A percentile compares a stretch with the other conserved stretches of the same genome.
Evolutionary conservation across 768 basidiomycete species (phyloP).

Genomic region (Pleurotus giganteus): DNA sequence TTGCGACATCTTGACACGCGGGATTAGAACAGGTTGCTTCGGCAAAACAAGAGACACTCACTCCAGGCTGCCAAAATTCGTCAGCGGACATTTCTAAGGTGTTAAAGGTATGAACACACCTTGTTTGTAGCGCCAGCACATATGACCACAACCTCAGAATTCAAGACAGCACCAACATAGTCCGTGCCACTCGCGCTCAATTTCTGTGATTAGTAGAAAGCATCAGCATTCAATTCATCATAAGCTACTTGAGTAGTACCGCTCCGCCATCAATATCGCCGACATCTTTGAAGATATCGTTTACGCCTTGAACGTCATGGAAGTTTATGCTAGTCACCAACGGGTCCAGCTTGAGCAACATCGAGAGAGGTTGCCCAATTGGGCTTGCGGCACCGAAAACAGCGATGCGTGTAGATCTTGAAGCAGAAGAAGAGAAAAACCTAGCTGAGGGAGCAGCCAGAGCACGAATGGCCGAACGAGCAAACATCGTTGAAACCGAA

Average conservation of each 20-base stretch:
- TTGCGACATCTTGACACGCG: slow-evolving; percentile 76
- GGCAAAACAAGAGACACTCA: slow-evolving; percentile 41
- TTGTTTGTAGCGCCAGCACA: slow-evolving; percentile 99
- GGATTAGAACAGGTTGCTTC: slow-evolving; percentile 22
- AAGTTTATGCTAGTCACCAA: slow-evolving; percentile 81
- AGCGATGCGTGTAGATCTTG: slow-evolving; percentile 82
- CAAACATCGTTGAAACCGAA: slow-evolving; percentile 49
- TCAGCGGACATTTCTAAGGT: slow-evolving; percentile 18
- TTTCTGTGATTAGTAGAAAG: slow-evolving; percentile 49
- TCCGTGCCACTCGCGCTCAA: slow-evolving; percentile 83
- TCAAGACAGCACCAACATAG: slow-evolving; percentile 89
- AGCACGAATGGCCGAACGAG: slow-evolving; percentile 60
- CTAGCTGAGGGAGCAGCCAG: slow-evolving; percentile 54
- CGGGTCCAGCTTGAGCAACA: slow-evolving; percentile 91
- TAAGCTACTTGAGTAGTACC: slow-evolving; percentile 33
- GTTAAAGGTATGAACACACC: slow-evolving; percentile 42
- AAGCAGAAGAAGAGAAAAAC: slow-evolving; percentile 72
- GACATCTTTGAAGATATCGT: slow-evolving; percentile 97
- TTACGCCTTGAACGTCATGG: slow-evolving; percentile 93
- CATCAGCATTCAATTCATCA: slow-evolving; percentile 11
- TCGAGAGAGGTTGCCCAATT: slow-evolving; percentile 95
- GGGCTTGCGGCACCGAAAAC: slow-evolving; percentile 98
- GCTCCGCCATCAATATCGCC: slow-evolving; percentile 84
- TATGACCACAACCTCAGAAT: slow-evolving; percentile 90
- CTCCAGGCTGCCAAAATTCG: slow-evolving; percentile 62